Conservation (phyloP, 805 yeast genomes). For the Metschnikowia lunata region DNA sequence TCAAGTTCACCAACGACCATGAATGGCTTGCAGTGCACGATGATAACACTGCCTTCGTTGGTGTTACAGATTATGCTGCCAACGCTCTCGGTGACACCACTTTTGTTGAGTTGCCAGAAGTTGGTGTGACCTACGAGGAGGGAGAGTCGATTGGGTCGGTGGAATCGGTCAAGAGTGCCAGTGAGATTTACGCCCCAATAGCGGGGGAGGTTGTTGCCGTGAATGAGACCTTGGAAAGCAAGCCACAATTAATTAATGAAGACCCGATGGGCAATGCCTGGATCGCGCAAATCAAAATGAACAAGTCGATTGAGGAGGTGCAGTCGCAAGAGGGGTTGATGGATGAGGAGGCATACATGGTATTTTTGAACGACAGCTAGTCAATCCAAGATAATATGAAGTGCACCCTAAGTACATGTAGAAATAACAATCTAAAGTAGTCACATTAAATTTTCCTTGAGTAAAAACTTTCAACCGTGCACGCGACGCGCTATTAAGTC, state of each 20-base stretch:
- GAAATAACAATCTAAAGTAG: too few species aligned
- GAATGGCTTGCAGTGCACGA: slow-evolving; percentile 90
- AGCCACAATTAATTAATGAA: slow-evolving; percentile 74
- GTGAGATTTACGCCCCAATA: slow-evolving; percentile 88
- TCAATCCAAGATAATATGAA: too few species aligned
- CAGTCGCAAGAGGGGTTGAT: slow-evolving; percentile 43
- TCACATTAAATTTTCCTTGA: too few species aligned
- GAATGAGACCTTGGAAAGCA: slow-evolving; percentile 59
- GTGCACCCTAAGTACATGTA: too few species aligned
- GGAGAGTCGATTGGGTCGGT: slow-evolving; percentile 91
- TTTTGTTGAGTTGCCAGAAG: slow-evolving; percentile 83
- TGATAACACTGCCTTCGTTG: slow-evolving; percentile 79
- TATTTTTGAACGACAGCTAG: slow-evolving; percentile 47
- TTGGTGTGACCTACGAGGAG: slow-evolving; percentile 52
- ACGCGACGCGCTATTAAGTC: too few species aligned
- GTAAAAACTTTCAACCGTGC: too few species aligned
- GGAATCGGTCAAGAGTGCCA: slow-evolving; percentile 91
- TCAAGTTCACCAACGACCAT: slow-evolving; percentile 82
- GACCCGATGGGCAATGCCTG: slow-evolving; percentile 96
- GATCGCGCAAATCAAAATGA: slow-evolving; percentile 73
- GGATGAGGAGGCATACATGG: slow-evolving; percentile 52
- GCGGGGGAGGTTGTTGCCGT: slow-evolving; percentile 69
- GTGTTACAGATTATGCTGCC: slow-evolving; percentile 91
- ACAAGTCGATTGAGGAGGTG: slow-evolving; percentile 30
- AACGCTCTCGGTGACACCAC: slow-evolving; percentile 98